phyloP scores from a whole-genome alignment of 2,329 filamentous ascomycete species.

The Emmonsiellopsis sp. region DNA sequence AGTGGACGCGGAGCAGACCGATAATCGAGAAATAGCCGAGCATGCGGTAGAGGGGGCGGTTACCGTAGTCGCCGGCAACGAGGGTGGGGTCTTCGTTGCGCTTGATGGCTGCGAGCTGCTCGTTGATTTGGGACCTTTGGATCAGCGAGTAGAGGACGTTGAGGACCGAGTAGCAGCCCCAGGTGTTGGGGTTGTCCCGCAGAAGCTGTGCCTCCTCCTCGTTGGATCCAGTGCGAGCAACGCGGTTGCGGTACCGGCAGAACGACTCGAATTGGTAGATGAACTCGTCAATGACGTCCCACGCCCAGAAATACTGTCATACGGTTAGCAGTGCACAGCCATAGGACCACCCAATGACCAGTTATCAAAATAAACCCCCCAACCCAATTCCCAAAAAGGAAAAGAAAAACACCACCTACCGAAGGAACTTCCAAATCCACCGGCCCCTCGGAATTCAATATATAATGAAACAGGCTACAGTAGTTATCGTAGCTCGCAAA shows the following conservation, averaged over 20 bases:
- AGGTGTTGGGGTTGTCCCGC: slow-evolving; percentile 95
- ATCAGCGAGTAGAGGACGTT: slow-evolving; percentile 99
- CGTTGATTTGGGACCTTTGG: slow-evolving; percentile 94
- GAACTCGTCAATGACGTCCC: slow-evolving; percentile 99
- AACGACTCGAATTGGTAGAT: slow-evolving; percentile 99
- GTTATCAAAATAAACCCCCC: not conserved
- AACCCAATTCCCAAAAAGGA: not conserved
- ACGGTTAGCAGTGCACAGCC: slow-evolving; percentile 3
- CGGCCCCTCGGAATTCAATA: slow-evolving; percentile 97
- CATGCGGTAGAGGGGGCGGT: slow-evolving; percentile 93
- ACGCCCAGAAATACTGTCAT: slow-evolving; percentile 91
- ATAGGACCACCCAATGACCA: not conserved
- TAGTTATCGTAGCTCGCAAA: slow-evolving; percentile 99
- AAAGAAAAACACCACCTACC: slow-evolving; percentile 48
- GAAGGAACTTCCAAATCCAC: slow-evolving; percentile 95
- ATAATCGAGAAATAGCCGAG: slow-evolving; percentile 99
- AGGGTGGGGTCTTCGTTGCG: slow-evolving; percentile 79
- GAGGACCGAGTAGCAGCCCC: slow-evolving; percentile 98
- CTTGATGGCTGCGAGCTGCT: slow-evolving; percentile 93
- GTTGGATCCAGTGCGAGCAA: slow-evolving; percentile 71
- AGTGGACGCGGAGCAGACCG: slow-evolving; percentile 90
- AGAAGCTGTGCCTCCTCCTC: slow-evolving; percentile 88
- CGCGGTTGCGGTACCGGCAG: slow-evolving; percentile 88
- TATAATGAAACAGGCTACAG: slow-evolving; percentile 98
- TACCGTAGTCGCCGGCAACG: slow-evolving; percentile 91